Base-by-base conservation (phyloP, 2,329 filamentous ascomycete genomes). In the Emericellopsis cladophorae region DNA sequence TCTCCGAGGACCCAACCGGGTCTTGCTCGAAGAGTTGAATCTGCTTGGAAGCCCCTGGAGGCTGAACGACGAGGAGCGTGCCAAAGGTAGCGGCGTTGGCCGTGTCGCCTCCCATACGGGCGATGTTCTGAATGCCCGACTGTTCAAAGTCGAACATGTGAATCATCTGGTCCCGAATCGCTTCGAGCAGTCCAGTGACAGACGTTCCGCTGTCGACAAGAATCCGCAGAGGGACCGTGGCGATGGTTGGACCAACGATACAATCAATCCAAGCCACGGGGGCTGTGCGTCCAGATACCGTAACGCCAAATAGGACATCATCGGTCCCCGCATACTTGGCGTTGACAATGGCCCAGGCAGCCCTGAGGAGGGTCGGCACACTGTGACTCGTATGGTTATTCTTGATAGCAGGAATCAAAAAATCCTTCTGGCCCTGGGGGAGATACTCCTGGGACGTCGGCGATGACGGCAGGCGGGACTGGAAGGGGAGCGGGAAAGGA, bases 221-320 rank as follows among this genome's bases (percentile, higher is more conserved):
- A 11, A 42, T 26, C 5, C 48, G 45, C 7, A 53, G 23, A 5
- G 51, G 52, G 1, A 54, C 45, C 4, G 48, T 51, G 16, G 48
- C 44, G 16, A 56, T 48, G 2, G 48, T 48, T 12, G 53, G 52
- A 1, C 47, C 53, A 7, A 45, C 42, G 2, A 53, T 43, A 21
- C 36, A 31, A 14, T 49, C 44, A 4, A 55, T 45, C 9, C 47
- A 48, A 1, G 37, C 21, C 5, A 55, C 36, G 1, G 46, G 41
- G 2, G 46, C 46, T 12, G 49, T 45, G 5, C 51, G 44, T 7
- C 53, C 53, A 2, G 46, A 48, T 1, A 51, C 39, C 5, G 49
- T 39, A 8, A 15, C 32, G n/a, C 32, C 32, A 10, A 35, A 35
- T 3, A 8, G 2, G 9, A 35, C 32, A 15, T 35, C 32, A 9